Conservation (phyloP, 148 eudicot genomes). For the Cornus suecica region DNA sequence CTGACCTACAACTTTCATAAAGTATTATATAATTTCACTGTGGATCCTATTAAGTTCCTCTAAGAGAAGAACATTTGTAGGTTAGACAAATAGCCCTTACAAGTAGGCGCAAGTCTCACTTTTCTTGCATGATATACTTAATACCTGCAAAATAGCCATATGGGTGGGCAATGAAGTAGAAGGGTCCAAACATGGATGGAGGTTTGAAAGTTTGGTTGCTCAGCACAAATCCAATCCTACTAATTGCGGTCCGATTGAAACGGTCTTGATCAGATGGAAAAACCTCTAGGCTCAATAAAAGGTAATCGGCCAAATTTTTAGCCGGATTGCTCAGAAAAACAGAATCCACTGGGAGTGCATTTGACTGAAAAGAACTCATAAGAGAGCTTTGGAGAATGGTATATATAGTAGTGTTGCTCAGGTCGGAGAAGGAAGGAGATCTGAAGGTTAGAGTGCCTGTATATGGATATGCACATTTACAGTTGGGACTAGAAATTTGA, state of each 20-base stretch:
- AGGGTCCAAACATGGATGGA: conserved; percentile 56
- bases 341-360: conserved; percentile 61
- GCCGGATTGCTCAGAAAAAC: conserved; percentile 51
- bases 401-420: conserved; percentile 27
- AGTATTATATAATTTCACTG: no score
- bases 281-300: conserved; percentile 30
- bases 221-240: conserved; percentile 27
- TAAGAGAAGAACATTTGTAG: no score
- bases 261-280: conserved; percentile 25
- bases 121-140: background rate
- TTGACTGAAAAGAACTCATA: conserved; percentile 10
- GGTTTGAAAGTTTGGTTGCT: conserved; percentile 52
- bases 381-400: conserved; percentile 35
- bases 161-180: conserved; percentile 37
- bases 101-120: no score
- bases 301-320: conserved; percentile 29
- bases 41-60: no score
- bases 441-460: conserved; percentile 53
- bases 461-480: conserved; percentile 74
- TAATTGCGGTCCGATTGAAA: conserved; percentile 31
- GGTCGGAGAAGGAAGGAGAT: conserved; percentile 60
- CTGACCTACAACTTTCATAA: no score
- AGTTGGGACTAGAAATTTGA: conserved; percentile 61
- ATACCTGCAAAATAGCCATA: conserved; percentile 46
- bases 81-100: no score